Percentiles rank a stretch among this genome's conserved stretches.
phyloP scores from a whole-genome alignment of 2,329 filamentous ascomycete species.

The Cercospora nicotianae region DNA sequence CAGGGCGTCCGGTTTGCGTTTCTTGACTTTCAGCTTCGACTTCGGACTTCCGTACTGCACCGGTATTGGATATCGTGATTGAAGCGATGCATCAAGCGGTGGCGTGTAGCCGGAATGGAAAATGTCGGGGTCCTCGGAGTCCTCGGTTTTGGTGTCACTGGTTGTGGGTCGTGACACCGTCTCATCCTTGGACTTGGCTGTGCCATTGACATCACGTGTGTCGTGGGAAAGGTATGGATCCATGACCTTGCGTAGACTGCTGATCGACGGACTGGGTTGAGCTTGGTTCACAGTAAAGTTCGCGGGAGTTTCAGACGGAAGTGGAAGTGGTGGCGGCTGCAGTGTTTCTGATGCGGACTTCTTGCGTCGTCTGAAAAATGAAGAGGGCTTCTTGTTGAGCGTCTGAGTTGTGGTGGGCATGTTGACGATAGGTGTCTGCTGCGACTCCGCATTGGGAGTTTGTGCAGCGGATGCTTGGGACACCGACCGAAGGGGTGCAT shows the following conservation, averaged over 20 bases:
- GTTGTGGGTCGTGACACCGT: constrained; percentile 35
- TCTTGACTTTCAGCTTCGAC: constrained; percentile 45
- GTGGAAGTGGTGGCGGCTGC: constrained; percentile 59
- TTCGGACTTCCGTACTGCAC: constrained; percentile 38
- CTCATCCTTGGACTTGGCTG: constrained; percentile 17
- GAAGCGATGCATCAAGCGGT: constrained; percentile 69
- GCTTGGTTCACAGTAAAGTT: constrained; percentile 51
- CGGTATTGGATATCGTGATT: constrained; percentile 38
- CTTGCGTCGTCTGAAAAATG: constrained; percentile 91
- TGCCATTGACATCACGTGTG: constrained; percentile 16
- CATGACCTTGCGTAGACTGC: constrained; percentile 83
- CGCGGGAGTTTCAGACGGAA: constrained; percentile 36
- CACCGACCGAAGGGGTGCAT: constrained; percentile 19
- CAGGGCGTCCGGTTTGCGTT: constrained; percentile 28
- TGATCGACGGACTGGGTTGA: constrained; percentile 58
- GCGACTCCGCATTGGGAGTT: constrained; percentile 16
- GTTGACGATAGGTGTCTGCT: constrained; percentile 15
- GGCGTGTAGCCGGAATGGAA: constrained; percentile 77
- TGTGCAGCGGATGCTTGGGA: constrained; percentile 25
- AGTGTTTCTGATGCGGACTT: constrained; percentile 74
- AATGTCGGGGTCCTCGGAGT: constrained; percentile 52
- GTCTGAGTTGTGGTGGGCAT: constrained; percentile 27
- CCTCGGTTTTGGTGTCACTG: constrained; percentile 26
- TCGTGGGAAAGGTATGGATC: constrained; percentile 67
- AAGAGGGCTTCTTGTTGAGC: constrained; percentile 87